These are phyloP conservation scores for Amauroascus verrucosus DNA, from an alignment of 2,329 filamentous ascomycete species.

Conservation along the genomic window DNA sequence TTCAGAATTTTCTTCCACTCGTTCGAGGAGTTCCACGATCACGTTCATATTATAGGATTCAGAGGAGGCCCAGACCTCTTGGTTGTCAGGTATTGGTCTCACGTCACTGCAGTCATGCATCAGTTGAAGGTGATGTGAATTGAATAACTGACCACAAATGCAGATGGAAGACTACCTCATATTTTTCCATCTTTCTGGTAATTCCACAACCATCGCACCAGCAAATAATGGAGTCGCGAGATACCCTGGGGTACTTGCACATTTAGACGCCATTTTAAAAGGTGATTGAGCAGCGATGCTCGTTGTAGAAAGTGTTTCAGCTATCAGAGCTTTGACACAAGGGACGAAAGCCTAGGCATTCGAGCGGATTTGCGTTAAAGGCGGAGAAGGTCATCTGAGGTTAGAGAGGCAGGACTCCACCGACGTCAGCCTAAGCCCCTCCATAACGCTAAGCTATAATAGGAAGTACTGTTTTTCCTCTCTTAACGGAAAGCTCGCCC, in stretches of 20 bases:
- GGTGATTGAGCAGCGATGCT: background rate
- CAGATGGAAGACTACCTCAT: conserved; percentile 16
- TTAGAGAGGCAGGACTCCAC: too few relatives aligned
- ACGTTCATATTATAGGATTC: conserved; percentile 68
- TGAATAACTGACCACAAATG: background rate
- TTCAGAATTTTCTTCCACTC: conserved; percentile 43
- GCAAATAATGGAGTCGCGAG: conserved; percentile 18
- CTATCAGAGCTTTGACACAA: too few relatives aligned
- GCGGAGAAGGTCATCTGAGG: background rate
- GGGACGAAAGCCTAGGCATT: too few relatives aligned
- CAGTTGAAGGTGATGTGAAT: background rate
- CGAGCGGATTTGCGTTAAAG: background rate
- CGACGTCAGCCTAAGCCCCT: too few relatives aligned
- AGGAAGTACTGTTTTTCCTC: too few relatives aligned
- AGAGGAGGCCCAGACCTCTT: conserved; percentile 83
- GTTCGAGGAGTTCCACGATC: conserved; percentile 82
- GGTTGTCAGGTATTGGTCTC: conserved; percentile 42
- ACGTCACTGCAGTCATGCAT: conserved; percentile 15
- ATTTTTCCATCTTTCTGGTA: conserved; percentile 19
- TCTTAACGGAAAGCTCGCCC: too few relatives aligned
- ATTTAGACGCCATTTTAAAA: conserved; percentile 6
- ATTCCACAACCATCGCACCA: conserved; percentile 20
- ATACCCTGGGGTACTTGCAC: conserved; percentile 1
- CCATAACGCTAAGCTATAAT: too few relatives aligned
- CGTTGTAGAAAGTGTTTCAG: background rate